Base-by-base conservation (phyloP, 2,329 filamentous ascomycete species). In the Alternaria sp. region DNA sequence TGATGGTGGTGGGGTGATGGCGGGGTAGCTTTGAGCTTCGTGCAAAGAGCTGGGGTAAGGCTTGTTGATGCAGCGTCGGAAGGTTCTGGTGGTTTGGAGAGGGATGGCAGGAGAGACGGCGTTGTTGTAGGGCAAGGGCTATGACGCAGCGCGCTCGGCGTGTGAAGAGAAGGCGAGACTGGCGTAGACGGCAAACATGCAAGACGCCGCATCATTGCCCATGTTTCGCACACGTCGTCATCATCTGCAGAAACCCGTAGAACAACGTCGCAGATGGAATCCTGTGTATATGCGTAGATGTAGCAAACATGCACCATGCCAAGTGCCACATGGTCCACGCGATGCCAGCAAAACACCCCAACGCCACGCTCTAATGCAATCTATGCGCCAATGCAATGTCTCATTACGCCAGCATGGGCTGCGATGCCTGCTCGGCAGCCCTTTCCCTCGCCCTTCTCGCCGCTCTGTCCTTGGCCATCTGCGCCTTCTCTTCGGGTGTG, bases 321-420 rank as follows among this genome's bases (percentile, higher is more conserved):
- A 44, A 62, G 49, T 50, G 11, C 19, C 26, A 32, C 47, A 21
- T 12, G 15, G 12, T 53, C 30, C 19, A 57, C 19, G 53, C 54
- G 40, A 57, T 56, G 51, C 59, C 36, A 59, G 59, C 40, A 28
- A 63, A 67, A 61, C 32, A 60, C 70, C 69, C 65, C 67, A 74
- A 77, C 76, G 73, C 77, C 77, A 63, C 70, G 76, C 76, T 78
- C 67, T 68, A 73, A 76, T 76, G 74, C 71, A 70, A 51, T 65
- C 53, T 65, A 58, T 49, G 21, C 21, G 54, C 49, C 52, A 43
- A 59, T 59, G 25, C 21, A 55, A 61, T 58, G 56, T 61, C 67
- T 45, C 15, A 28, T 68, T 51, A 79, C 67, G 79, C 80, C 64
- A 79, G 60, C 73, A 81, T 77, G 30, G 79, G 77, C 63, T 81